These are phyloP conservation scores for Ophiostoma australiae DNA, from an alignment of 2,329 filamentous ascomycete species.

Conservation along the genomic window DNA sequence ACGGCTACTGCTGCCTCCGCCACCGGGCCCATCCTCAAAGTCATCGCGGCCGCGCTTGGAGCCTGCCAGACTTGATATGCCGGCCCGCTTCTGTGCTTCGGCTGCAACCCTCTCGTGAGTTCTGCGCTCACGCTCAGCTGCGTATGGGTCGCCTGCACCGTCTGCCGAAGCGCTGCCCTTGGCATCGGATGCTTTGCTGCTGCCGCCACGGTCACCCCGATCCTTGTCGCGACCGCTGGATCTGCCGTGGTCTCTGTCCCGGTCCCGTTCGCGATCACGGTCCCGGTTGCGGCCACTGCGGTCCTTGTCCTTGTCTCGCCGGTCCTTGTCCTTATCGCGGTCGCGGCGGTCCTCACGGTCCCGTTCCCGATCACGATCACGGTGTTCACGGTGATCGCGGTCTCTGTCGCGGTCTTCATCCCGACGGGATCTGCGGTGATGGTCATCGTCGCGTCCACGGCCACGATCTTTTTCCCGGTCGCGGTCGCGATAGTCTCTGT, in stretches of 20 bases:
- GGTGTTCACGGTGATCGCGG: conserved; percentile 16
- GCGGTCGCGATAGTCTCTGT: conserved; percentile 31
- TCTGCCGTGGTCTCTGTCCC: conserved; percentile 19
- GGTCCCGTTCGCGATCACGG: conserved; percentile 31
- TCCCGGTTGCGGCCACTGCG: conserved; percentile 18
- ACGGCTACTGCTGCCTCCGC: conserved; percentile 32
- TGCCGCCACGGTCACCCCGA: conserved; percentile 30
- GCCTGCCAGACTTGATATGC: conserved; percentile 50
- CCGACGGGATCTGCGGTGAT: conserved; percentile 18
- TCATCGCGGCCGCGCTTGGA: conserved; percentile 51
- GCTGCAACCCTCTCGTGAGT: conserved; percentile 62
- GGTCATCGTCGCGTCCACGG: conserved; percentile 15
- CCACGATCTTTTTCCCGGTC: conserved; percentile 28
- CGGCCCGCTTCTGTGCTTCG: conserved; percentile 53
- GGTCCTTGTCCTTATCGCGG: conserved; percentile 13
- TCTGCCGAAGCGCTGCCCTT: conserved; percentile 13
- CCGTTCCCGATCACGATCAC: not conserved
- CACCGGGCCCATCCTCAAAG: conserved; percentile 38
- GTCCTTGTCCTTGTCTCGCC: conserved; percentile 16
- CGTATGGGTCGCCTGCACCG: conserved; percentile 52
- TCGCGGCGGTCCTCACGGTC: conserved; percentile 27
- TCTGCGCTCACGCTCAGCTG: conserved; percentile 62
- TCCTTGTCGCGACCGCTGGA: conserved; percentile 30
- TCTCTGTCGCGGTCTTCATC: conserved; percentile 22
- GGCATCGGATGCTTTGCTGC: conserved; percentile 11